Conservation (phyloP, 805 yeast species). For the Metahyphopichia silvanorum region DNA sequence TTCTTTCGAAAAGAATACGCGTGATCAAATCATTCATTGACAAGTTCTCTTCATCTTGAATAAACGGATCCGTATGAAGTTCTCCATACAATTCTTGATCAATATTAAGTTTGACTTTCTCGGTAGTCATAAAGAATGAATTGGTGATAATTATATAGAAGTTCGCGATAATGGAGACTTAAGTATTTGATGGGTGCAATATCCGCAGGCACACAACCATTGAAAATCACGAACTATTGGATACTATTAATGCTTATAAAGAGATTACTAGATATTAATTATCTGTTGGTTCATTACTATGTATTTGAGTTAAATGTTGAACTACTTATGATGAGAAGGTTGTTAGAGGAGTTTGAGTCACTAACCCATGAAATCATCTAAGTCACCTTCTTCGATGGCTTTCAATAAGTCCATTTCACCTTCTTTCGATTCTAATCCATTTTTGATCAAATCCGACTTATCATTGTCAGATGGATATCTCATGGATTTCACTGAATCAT, state of each 20-base stretch:
- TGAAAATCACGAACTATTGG: too few relatives aligned
- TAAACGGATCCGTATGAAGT: constrained; percentile 1
- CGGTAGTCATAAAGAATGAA: constrained; percentile 1
- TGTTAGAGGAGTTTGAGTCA: too few relatives aligned
- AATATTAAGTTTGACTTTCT: constrained; percentile 15
- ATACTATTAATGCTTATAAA: too few relatives aligned
- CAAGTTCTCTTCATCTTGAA: constrained; percentile 27
- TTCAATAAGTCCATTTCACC: constrained; percentile 42
- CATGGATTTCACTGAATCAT: constrained; percentile 92
- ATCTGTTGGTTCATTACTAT: too few relatives aligned
- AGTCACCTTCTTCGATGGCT: constrained; percentile 55
- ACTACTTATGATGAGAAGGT: too few relatives aligned
- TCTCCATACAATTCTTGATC: constrained; percentile 23
- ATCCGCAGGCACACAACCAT: too few relatives aligned
- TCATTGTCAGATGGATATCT: constrained; percentile 67
- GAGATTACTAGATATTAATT: too few relatives aligned
- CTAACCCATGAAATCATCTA: constrained; percentile 47
- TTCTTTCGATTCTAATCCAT: constrained; percentile 30
- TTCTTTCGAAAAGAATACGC: constrained; percentile 54
- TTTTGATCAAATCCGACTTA: constrained; percentile 24
- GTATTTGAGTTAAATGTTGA: too few relatives aligned
- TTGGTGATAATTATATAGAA: too few relatives aligned
- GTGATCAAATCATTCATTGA: constrained; percentile 57
- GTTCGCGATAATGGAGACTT: too few relatives aligned
- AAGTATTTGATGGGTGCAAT: too few relatives aligned